Base-by-base conservation (phyloP, 202 grass and related monocot species). In the Schoenoplectus triqueter region DNA sequence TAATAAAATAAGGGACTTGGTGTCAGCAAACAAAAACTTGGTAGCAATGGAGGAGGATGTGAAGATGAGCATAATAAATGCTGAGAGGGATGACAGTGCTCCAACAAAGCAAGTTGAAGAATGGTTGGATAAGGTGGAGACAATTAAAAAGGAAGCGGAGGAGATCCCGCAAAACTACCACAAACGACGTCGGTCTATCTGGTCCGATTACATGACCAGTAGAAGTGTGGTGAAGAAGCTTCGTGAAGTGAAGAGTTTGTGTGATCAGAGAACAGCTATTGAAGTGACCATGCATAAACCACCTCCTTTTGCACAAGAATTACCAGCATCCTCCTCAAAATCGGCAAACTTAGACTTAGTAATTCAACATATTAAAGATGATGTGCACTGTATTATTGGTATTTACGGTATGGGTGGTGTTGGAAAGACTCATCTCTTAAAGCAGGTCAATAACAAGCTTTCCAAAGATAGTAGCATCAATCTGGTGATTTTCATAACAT, bases 401-500 rank as follows among this genome's bases (percentile, higher is more conserved):
- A 87, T 92, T 68, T 68, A 68, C 5, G 65, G 65, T 68, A 68
- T 68, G 65, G 65, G 65, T 42, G 65, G 65, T 68, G 65, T 68
- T 14, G 65, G 65, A 5, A 68, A 68, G 39, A 68, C 65, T 1
- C 65, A 68, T 42, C 65, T 45, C 57, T 61, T 92, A 61, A 80
- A 80, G 31, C 73, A 78, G 51, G 56, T 78, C 13, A 78, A 78
- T 70, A 70, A 70, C 6, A 8, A 70, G 7, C 67, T 70, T 47
- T 70, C 10, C 3, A 70, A 70, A 47, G 67, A 70, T 70, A 48
- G 45, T 21, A 50, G 80, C 0, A 87, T 86, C 61, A 84, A 92
- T 61, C 64, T 81, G 71, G 88, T 92, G 76, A 56, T 92, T 10
- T 80, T 90, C 21, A 82, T 90, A 13, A 77, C 86, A 63, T 80